Evolutionary conservation across 2,329 filamentous ascomycete genomes (phyloP).

Genomic region (Berkeleyomyces rouxiae): DNA sequence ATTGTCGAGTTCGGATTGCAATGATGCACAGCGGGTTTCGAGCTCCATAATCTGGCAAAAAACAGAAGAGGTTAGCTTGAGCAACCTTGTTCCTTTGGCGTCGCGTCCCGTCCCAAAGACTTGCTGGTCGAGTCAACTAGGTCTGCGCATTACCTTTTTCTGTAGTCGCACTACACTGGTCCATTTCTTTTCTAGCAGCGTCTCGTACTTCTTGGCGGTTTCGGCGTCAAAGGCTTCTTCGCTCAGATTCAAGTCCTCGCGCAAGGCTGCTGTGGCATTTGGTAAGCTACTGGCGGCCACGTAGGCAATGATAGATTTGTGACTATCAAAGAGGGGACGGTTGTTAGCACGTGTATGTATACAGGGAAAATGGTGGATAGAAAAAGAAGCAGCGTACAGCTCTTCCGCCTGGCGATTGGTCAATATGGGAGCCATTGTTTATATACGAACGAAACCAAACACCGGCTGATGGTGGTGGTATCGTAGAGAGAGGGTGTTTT

Average conservation of each 20-base stretch:
- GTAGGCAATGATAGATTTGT: slow-evolving; percentile 90
- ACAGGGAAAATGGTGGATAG: background rate
- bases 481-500: background rate
- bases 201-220: slow-evolving; percentile 87
- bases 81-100: slow-evolving; percentile 9
- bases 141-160: slow-evolving; percentile 53
- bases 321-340: slow-evolving; percentile 32
- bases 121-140: background rate
- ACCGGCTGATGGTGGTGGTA: background rate
- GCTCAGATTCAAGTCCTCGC: slow-evolving; percentile 59
- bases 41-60: slow-evolving; percentile 73
- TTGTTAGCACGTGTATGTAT: slow-evolving; percentile 14
- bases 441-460: background rate
- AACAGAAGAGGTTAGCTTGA: background rate
- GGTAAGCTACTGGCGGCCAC: slow-evolving; percentile 56
- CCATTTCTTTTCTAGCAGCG: slow-evolving; percentile 94
- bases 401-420: slow-evolving; percentile 73
- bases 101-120: background rate
- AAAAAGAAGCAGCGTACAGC: slow-evolving; percentile 45
- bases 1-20: slow-evolving; percentile 74
- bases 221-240: slow-evolving; percentile 56
- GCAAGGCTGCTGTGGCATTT: slow-evolving; percentile 52
- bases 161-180: slow-evolving; percentile 86
- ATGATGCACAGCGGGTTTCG: slow-evolving; percentile 52
- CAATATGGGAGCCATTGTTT: slow-evolving; percentile 54